These are phyloP conservation scores for Penicillium freii DNA, from an alignment of 2,329 filamentous ascomycete species.

Conservation along the genomic window DNA sequence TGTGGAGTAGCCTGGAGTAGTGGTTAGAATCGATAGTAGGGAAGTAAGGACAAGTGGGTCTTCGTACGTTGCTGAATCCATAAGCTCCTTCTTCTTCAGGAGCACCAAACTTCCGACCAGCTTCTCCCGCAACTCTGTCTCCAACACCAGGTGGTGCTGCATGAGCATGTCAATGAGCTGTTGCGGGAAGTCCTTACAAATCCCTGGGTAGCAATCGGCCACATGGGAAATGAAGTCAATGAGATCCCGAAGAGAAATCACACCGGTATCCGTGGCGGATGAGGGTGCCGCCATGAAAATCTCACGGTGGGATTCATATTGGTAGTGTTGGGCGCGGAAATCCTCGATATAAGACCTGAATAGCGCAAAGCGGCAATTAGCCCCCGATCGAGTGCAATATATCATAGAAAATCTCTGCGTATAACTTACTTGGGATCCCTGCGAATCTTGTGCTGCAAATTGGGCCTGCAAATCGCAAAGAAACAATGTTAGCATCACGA, in stretches of 20 bases:
- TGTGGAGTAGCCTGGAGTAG: conserved; percentile 65
- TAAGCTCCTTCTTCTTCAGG: conserved; percentile 83
- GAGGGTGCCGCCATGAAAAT: conserved; percentile 84
- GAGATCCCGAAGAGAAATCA: conserved; percentile 83
- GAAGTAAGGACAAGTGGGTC: not conserved
- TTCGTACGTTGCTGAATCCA: conserved; percentile 71
- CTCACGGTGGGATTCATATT: conserved; percentile 87
- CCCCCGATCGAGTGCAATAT: not conserved
- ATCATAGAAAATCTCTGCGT: not conserved
- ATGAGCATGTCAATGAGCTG: conserved; percentile 79
- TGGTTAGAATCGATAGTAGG: not conserved
- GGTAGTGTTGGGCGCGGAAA: conserved; percentile 81
- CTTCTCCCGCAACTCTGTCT: conserved; percentile 87
- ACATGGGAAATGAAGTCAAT: conserved; percentile 93
- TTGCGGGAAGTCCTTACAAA: conserved; percentile 72
- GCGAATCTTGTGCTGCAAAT: conserved; percentile 86
- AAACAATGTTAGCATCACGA: conserved; percentile 23
- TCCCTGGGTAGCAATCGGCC: conserved; percentile 84
- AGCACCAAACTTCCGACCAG: conserved; percentile 87
- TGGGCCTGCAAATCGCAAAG: conserved; percentile 56
- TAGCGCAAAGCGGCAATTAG: conserved; percentile 5
- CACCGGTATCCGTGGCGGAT: conserved; percentile 71
- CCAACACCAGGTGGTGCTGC: conserved; percentile 77
- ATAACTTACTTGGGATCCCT: conserved; percentile 70
- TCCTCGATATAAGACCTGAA: conserved; percentile 81